phyloP scores from a whole-genome alignment of 2,329 filamentous ascomycete genomes.

The Ophiostoma sp. region DNA sequence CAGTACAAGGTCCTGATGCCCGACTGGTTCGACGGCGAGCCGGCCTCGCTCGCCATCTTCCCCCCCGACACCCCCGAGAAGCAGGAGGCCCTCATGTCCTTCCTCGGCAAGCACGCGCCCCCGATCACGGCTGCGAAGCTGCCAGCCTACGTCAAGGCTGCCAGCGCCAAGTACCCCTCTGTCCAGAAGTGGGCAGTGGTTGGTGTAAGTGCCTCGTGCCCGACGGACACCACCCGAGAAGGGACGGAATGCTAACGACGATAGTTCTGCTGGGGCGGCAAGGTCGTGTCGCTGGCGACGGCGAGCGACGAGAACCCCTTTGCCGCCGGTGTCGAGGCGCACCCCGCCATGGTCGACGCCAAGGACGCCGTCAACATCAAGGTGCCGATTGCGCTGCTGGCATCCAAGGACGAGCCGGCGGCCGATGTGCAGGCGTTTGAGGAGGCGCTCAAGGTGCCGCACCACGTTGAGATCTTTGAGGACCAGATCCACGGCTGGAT shows the following conservation, averaged over 20 bases:
- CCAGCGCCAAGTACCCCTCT: conserved; percentile 46
- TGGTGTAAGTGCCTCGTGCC: conserved; percentile 42
- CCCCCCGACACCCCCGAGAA: conserved; percentile 62
- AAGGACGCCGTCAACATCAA: conserved; percentile 55
- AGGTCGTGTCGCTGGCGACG: conserved; percentile 51
- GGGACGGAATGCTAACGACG: neutral
- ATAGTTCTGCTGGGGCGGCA: conserved; percentile 64
- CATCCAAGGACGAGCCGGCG: conserved; percentile 58
- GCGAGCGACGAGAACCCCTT: conserved; percentile 52
- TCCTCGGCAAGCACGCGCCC: conserved; percentile 50
- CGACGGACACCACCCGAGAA: too few relatives aligned
- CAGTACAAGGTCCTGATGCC: conserved; percentile 86
- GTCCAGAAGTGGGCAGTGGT: conserved; percentile 57
- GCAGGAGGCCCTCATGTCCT: conserved; percentile 51
- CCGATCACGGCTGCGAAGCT: conserved; percentile 45
- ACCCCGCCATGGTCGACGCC: conserved; percentile 60
- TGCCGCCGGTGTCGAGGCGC: conserved; percentile 45
- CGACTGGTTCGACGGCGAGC: conserved; percentile 79
- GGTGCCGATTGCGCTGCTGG: conserved; percentile 57
- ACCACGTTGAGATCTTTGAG: conserved; percentile 59
- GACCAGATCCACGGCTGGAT: conserved; percentile 71
- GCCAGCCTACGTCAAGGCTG: conserved; percentile 50
- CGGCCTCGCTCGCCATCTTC: conserved; percentile 51
- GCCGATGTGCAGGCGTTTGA: conserved; percentile 54
- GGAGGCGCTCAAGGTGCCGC: conserved; percentile 47